Conservation (phyloP, 2,329 filamentous ascomycete genomes). For the Furcasterigmium sp. region DNA sequence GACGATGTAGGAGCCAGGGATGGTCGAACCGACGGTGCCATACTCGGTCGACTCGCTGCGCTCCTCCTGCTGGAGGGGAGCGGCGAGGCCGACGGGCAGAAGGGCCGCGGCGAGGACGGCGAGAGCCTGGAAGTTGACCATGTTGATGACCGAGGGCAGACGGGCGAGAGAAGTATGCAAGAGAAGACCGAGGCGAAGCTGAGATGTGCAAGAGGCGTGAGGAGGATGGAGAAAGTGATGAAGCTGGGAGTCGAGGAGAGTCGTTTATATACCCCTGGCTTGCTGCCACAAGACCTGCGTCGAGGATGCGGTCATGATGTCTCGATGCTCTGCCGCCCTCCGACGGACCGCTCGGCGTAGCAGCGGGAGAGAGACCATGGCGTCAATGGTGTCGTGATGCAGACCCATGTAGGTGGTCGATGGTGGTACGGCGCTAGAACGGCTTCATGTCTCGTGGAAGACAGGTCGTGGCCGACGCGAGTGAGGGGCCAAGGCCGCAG, state of each 20-base stretch:
- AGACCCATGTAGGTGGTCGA: neutral
- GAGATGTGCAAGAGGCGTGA: constrained; percentile 3
- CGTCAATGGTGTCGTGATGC: constrained; percentile 1
- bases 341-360: constrained; percentile 1
- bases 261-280: constrained; percentile 4
- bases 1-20: constrained; percentile 38
- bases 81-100: constrained; percentile 7
- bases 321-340: neutral
- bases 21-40: constrained; percentile 11
- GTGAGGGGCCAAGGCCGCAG: neutral
- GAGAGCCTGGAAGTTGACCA: constrained; percentile 12
- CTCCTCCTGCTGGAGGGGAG: constrained; percentile 6
- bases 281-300: neutral
- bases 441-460: constrained; percentile 1
- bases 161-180: neutral
- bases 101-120: constrained; percentile 11
- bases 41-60: neutral
- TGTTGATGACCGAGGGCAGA: constrained; percentile 5
- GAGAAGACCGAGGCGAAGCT: neutral
- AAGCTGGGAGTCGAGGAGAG: neutral
- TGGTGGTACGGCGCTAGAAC: constrained; percentile 1
- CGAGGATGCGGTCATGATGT: neutral
- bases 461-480: neutral
- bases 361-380: neutral
- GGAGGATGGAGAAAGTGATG: neutral